Base-by-base conservation (phyloP, 768 basidiomycete genomes). In the Naganishia friedmannii region DNA sequence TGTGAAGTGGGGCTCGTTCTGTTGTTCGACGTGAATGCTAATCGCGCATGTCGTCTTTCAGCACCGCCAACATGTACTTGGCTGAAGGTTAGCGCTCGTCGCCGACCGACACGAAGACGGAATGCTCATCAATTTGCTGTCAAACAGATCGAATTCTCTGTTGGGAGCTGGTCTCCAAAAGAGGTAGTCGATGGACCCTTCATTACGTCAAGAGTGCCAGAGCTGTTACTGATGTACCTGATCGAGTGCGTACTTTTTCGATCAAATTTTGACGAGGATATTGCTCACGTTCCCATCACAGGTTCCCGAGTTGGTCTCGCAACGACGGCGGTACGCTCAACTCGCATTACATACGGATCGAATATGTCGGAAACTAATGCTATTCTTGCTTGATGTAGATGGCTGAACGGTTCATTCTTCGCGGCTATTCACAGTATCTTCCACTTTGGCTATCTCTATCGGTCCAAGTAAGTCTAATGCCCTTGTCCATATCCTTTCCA, bases 361-460 rank as follows among this genome's bases (percentile, higher is more conserved):
- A 28, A 45, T 4, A 1, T 42, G n/a, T 4, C 39, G 37, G 42
- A 7, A 3, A 45, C 15, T 42, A 4, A 29, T 15, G 26, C 4
- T 45, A 89, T 94, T 15, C 19, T 55, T 15, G 15, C 23, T 32
- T 45, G 23, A 21, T 9, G 1, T 45, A 63, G 60, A 48, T 98
- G 95, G 95, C 85, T 99, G 31, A 97, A 97, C 80, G 93, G 95
- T 17, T 94, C 92, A 3, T 98, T 99, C 87, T 99, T 99, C 81
- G 96, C 94, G 12, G 92, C 90, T 0, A 88, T 98, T 19, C 93
- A 98, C 82, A 88, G 89, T 69, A 90, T 88, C 4, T 85, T 93
- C 73, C 92, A 98, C 79, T 98, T 99, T 82, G 88, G 91, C 73
- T 97, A 97, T 78, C 87, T 99, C 48, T 98, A 98, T 80, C 88